phyloP scores from a whole-genome alignment of 345 rosid species.

The Lepidium africanum region DNA sequence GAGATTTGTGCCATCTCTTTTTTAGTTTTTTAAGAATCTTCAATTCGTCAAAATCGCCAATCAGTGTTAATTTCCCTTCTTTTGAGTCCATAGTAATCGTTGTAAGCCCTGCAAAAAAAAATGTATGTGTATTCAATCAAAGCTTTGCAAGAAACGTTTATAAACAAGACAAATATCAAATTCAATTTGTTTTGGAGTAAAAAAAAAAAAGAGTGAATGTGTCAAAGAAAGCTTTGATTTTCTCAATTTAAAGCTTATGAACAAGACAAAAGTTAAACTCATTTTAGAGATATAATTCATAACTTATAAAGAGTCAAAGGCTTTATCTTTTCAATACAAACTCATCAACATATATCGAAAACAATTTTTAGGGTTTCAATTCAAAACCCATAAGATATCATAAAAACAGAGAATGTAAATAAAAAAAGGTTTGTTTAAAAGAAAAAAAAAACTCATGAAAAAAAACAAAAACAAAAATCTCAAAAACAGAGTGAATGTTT shows the following conservation, averaged over 20 bases:
- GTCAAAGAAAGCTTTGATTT: background rate
- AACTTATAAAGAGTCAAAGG: too few relatives aligned
- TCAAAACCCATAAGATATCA: too few relatives aligned
- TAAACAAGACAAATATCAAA: background rate
- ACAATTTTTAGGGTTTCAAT: too few relatives aligned
- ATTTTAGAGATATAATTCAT: too few relatives aligned
- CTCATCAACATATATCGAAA: too few relatives aligned
- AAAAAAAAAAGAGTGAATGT: background rate
- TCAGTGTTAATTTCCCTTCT: slow-evolving; percentile 48
- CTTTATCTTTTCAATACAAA: too few relatives aligned
- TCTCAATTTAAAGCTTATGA: background rate
- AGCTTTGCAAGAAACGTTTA: background rate
- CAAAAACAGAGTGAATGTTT: background rate
- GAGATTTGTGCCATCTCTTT: slow-evolving; percentile 21
- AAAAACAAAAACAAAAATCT: too few relatives aligned
- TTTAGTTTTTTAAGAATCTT: slow-evolving; percentile 34
- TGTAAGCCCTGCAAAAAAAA: background rate
- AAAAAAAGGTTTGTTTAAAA: too few relatives aligned
- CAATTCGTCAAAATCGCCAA: slow-evolving; percentile 44
- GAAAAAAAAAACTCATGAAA: background rate
- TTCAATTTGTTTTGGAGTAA: too few relatives aligned
- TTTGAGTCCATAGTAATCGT: slow-evolving; percentile 47
- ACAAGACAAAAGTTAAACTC: background rate
- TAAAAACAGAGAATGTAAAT: too few relatives aligned
- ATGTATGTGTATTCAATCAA: background rate